Evolutionary conservation across 768 basidiomycete genomes (phyloP).

Genomic region (Phylloporus sp.): DNA sequence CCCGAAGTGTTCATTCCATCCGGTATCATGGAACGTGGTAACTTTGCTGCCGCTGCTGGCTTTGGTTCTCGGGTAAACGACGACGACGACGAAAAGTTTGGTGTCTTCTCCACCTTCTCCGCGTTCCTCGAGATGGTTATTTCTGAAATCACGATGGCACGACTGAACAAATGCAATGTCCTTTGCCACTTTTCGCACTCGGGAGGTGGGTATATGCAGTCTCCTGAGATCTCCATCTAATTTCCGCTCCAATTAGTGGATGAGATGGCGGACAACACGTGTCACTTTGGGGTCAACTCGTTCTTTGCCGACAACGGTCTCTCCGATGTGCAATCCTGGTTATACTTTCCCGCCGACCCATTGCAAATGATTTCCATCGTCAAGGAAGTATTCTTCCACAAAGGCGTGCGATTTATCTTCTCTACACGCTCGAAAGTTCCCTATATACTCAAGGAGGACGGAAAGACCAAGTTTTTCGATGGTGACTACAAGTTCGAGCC

Average conservation of each 20-base stretch:
- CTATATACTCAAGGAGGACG: slow-evolving; percentile 75
- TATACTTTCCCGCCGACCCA: slow-evolving; percentile 88
- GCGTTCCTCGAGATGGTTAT: slow-evolving; percentile 91
- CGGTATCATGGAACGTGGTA: slow-evolving; percentile 85
- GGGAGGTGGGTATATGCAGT: slow-evolving; percentile 48
- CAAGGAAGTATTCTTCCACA: slow-evolving; percentile 75
- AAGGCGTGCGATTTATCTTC: slow-evolving; percentile 80
- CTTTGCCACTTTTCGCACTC: slow-evolving; percentile 88
- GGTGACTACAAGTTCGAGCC: slow-evolving; percentile 74
- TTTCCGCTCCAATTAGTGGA: slow-evolving; percentile 41
- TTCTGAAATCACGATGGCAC: slow-evolving; percentile 90
- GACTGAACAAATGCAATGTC: slow-evolving; percentile 83
- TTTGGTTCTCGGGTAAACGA: too few species aligned
- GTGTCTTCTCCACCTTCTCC: slow-evolving; percentile 87
- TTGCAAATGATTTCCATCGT: slow-evolving; percentile 77
- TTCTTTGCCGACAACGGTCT: slow-evolving; percentile 89
- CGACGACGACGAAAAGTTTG: slow-evolving; percentile 72
- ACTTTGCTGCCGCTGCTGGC: slow-evolving; percentile 79
- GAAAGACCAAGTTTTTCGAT: slow-evolving; percentile 59
- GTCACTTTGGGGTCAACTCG: slow-evolving; percentile 74
- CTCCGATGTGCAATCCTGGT: slow-evolving; percentile 66
- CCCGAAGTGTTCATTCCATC: slow-evolving; percentile 82
- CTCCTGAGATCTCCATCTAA: neutral
- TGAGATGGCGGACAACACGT: slow-evolving; percentile 61
- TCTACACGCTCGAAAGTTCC: slow-evolving; percentile 89